Evolutionary conservation across 805 yeast species (phyloP), one percentile per base, ranked within the genome.

Genomic region (Jamesozyma lodderae): DNA sequence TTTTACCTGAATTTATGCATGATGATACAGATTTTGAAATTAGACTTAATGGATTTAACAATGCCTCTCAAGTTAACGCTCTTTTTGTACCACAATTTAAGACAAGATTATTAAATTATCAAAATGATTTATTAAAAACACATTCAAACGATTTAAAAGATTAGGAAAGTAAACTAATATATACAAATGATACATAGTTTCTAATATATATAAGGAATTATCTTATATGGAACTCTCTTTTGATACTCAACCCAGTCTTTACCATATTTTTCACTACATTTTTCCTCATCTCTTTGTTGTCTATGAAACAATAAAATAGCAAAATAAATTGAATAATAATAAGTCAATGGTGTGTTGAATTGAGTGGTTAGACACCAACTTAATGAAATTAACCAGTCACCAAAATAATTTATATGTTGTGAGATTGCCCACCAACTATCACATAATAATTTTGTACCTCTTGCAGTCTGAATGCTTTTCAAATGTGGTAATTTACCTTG

Each of bases 381-480:
- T 67, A 83, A 69, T 0, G 96, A 85, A 53, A 87, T 79, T 30
- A 92, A 57, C 88, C 96, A 86, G 64, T 92, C 98, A 31, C 98
- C 98, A 41, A 88, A 72, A 62, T 92, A 92, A 57, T 92, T 92
- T 55, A 85, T 86, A 59, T 92, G 98, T 48, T 94, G 95, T 6
- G 95, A 78, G 15, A 69, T 59, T 2, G 81, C 82, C 98, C 98
- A 92, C 98, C 97, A 92, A 3, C 97, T 96, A 52, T 86, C 92
- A 38, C 78, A 73, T 32, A 92, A 64, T 46, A 92, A 70, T 53
- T 75, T 82, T 19, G 95, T 80, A 1, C 94, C 94, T 13, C 81
- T 75, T 22, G 71, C 66, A 0, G 96, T 81, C 45, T 73, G 65
- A 42, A 92, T 82, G 38, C 74, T 78, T 44, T 75, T 72, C 63